These are phyloP conservation scores for Hansenula sp. DNA, from an alignment of 1,139 yeast genomes.

Conservation along the genomic window DNA sequence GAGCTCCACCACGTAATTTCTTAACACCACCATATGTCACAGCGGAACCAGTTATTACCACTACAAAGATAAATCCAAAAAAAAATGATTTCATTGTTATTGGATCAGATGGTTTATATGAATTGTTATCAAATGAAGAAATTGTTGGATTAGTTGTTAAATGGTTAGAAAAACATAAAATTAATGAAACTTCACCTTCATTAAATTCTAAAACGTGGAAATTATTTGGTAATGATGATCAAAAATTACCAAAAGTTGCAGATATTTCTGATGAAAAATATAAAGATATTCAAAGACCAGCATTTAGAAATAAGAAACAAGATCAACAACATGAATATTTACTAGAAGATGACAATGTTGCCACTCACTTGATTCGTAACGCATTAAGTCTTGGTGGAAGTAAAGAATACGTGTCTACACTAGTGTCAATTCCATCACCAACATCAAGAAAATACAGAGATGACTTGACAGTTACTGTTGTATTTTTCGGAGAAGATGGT, in stretches of 20 bases:
- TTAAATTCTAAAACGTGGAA: conserved; percentile 15
- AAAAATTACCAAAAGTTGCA: conserved; percentile 55
- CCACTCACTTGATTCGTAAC: conserved; percentile 90
- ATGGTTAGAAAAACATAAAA: conserved; percentile 82
- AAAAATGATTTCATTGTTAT: conserved; percentile 83
- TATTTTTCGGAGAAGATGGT: conserved; percentile 68
- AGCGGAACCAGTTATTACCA: conserved; percentile 89
- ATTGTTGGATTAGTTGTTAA: conserved; percentile 88
- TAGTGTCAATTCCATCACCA: conserved; percentile 92
- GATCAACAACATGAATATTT: conserved; percentile 41
- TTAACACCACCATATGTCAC: conserved; percentile 96
- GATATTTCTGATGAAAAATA: conserved; percentile 59
- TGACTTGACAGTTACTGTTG: conserved; percentile 93
- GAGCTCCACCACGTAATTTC: conserved; percentile 72
- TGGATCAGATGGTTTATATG: conserved; percentile 94
- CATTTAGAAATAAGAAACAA: conserved; percentile 40
- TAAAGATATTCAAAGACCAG: conserved; percentile 49
- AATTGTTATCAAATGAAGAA: conserved; percentile 87
- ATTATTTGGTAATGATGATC: conserved; percentile 29
- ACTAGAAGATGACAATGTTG: conserved; percentile 78
- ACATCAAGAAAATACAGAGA: conserved; percentile 89
- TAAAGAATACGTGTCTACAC: conserved; percentile 79
- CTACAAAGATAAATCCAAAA: conserved; percentile 67
- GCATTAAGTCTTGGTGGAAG: conserved; percentile 90
- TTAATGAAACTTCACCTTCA: conserved; percentile 27